A percentile compares a stretch with the other conserved stretches of the same genome.
phyloP scores from a whole-genome alignment of 495 filamentous ascomycete genomes.

The Astrothelium macrocarpum region DNA sequence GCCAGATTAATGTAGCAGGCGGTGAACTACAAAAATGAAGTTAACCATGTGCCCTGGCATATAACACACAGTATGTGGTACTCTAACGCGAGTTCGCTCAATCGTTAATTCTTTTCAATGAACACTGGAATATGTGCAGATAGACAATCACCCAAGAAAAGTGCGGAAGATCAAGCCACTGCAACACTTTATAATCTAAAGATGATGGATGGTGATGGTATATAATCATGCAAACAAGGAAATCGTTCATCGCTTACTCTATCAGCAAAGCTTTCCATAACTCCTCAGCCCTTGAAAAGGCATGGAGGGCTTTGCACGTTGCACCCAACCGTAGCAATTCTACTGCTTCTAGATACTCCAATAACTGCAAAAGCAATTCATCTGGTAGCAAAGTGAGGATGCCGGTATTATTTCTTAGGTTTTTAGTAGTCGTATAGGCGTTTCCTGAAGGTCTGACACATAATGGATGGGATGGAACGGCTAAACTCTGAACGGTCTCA shows the following conservation, averaged over 20 bases:
- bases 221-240: constrained; percentile 2
- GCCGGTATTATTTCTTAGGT: constrained; percentile 58
- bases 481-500: constrained; percentile 25
- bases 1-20: constrained; percentile 54
- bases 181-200: constrained; percentile 12
- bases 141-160: neutral
- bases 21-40: constrained; percentile 20
- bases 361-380: constrained; percentile 63
- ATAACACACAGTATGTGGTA: neutral
- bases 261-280: constrained; percentile 83
- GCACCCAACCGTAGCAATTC: constrained; percentile 59
- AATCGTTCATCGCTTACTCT: constrained; percentile 46
- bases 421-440: constrained; percentile 54
- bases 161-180: no score
- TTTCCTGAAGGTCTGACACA: constrained; percentile 85
- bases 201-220: neutral
- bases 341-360: constrained; percentile 62
- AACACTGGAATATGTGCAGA: neutral
- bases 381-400: constrained; percentile 60
- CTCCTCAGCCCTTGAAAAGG: constrained; percentile 76
- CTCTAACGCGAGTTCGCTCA: neutral
- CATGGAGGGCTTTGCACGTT: constrained; percentile 83
- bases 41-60: neutral
- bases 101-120: no score
- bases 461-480: constrained; percentile 70